A percentile compares a stretch with the other conserved stretches of the same genome.
phyloP scores from a whole-genome alignment of 306 rosid species.

The Psophocarpus tetragonolobus region DNA sequence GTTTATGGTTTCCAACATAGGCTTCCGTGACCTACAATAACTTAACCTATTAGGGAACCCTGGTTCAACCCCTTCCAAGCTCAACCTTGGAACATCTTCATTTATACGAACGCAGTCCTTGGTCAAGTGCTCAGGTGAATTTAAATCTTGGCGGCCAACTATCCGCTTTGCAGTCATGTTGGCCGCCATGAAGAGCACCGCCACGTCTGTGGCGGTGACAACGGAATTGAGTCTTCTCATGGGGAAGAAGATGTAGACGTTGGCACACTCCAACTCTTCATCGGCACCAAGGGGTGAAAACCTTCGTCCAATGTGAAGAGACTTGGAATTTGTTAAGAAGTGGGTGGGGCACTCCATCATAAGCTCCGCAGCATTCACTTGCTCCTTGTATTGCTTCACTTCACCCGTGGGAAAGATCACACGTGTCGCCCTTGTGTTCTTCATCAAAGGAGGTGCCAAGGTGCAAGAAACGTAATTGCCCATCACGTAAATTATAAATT shows the following conservation, averaged over 20 bases:
- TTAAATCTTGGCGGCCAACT: slow-evolving; percentile 25
- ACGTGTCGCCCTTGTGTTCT: slow-evolving; percentile 49
- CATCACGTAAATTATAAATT: slow-evolving; percentile 31
- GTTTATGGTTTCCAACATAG: slow-evolving; percentile 64
- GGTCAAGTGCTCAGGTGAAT: neutral
- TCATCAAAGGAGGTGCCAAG: slow-evolving; percentile 52
- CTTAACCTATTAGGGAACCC: slow-evolving; percentile 51
- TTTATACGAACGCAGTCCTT: neutral
- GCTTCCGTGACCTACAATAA: slow-evolving; percentile 70
- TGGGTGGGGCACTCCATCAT: slow-evolving; percentile 62
- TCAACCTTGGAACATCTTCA: slow-evolving; percentile 38
- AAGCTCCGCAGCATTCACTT: slow-evolving; percentile 68
- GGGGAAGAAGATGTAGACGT: slow-evolving; percentile 63
- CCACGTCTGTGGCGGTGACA: slow-evolving; percentile 59
- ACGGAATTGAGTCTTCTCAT: slow-evolving; percentile 56
- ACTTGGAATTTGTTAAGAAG: slow-evolving; percentile 52
- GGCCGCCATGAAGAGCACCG: slow-evolving; percentile 53
- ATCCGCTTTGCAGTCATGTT: slow-evolving; percentile 58
- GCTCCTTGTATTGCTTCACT: slow-evolving; percentile 48
- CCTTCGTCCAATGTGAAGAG: slow-evolving; percentile 57
- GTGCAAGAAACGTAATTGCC: slow-evolving; percentile 73
- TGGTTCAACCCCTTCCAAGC: slow-evolving; percentile 52
- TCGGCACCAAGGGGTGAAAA: slow-evolving; percentile 73
- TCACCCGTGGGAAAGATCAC: slow-evolving; percentile 67
- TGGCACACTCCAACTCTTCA: slow-evolving; percentile 62